Conservation (phyloP, 2,329 filamentous ascomycete species). For the Zymoseptoria crescenta region DNA sequence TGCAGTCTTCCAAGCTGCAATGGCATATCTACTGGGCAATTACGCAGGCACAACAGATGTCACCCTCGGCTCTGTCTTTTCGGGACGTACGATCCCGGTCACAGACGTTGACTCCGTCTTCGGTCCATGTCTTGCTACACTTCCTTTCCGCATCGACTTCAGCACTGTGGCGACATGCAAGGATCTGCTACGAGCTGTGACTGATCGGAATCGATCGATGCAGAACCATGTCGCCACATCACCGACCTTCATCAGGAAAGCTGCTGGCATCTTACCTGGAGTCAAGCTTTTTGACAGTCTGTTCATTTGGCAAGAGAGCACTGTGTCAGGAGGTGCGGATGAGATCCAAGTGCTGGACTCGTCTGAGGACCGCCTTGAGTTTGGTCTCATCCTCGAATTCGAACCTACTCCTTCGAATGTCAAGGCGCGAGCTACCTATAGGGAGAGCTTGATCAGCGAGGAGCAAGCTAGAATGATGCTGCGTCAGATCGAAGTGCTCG, state of each 20-base stretch:
- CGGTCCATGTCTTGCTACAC: conserved; percentile 70
- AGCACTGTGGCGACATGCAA: conserved; percentile 43
- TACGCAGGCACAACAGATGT: conserved; percentile 61
- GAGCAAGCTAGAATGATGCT: conserved; percentile 51
- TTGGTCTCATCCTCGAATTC: conserved; percentile 66
- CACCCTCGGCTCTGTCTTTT: conserved; percentile 70
- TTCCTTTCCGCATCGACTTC: conserved; percentile 63
- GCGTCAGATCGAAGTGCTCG: conserved; percentile 53
- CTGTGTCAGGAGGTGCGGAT: conserved; percentile 30
- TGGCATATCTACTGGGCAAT: conserved; percentile 57
- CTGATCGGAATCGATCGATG: conserved; percentile 57
- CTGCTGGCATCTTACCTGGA: conserved; percentile 47
- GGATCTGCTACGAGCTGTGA: conserved; percentile 57
- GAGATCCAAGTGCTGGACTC: conserved; percentile 52
- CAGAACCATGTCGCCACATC: conserved; percentile 58
- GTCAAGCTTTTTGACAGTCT: conserved; percentile 64
- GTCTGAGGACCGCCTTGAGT: conserved; percentile 62
- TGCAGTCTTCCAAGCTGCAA: conserved; percentile 66
- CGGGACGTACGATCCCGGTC: conserved; percentile 69
- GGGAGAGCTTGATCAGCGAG: conserved; percentile 46
- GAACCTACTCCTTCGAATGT: conserved; percentile 52
- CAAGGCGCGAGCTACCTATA: conserved; percentile 48
- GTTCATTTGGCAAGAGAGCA: conserved; percentile 77
- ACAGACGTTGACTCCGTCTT: conserved; percentile 62
- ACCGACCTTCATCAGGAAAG: conserved; percentile 60